Evolutionary conservation across 73 alveolate genomes (phyloP).

Genomic region (Tetrahymena malaccensis): DNA sequence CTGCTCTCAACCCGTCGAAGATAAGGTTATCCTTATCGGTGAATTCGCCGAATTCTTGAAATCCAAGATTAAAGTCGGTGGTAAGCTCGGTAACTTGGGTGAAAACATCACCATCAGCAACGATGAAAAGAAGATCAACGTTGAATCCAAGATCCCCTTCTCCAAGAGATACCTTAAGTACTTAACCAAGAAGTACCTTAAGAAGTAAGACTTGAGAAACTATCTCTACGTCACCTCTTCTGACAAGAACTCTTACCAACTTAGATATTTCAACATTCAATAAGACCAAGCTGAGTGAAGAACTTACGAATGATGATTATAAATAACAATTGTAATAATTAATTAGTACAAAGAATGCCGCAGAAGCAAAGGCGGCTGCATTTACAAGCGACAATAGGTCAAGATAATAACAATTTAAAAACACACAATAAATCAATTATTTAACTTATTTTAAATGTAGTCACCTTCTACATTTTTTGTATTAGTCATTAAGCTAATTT

Average conservation of each 20-base stretch:
- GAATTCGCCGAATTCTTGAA: conserved; percentile 31
- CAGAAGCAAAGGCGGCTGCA: not conserved
- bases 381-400: not conserved
- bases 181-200: conserved; percentile 79
- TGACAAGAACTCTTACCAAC: conserved; percentile 67
- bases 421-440: not conserved
- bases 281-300: conserved; percentile 66
- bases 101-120: conserved; percentile 16
- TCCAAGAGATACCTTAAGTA: conserved; percentile 87
- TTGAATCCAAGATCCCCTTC: conserved; percentile 60
- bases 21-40: conserved; percentile 25
- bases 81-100: conserved; percentile 40
- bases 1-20: conserved; percentile 39
- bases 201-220: conserved; percentile 73
- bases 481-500: not conserved
- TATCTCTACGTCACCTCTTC: conserved; percentile 73
- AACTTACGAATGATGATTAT: not conserved
- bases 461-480: not conserved
- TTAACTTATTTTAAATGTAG: not conserved
- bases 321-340: not conserved
- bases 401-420: not conserved
- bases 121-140: conserved; percentile 37
- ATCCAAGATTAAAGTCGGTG: conserved; percentile 27
- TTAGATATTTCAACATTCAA: conserved; percentile 74
- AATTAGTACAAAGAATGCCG: not conserved